These are phyloP conservation scores for Tetracladium maxilliforme DNA, from an alignment of 2,329 filamentous ascomycete genomes.

Conservation along the genomic window DNA sequence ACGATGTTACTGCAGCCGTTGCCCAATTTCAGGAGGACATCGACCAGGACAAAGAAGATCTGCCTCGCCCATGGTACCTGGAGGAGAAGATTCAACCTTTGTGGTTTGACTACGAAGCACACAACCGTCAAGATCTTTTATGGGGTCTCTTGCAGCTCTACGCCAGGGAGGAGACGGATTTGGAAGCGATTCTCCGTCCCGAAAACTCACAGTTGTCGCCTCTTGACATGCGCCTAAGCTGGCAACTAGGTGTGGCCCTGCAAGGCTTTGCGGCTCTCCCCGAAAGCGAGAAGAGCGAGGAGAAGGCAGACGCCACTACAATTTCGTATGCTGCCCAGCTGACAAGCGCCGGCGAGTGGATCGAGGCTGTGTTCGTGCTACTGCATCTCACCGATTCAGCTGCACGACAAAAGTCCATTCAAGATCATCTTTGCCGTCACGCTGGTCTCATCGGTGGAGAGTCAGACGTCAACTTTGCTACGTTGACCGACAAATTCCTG, in stretches of 20 bases:
- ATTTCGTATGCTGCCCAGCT: constrained; percentile 51
- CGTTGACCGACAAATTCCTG: constrained; percentile 47
- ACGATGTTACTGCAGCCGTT: constrained; percentile 60
- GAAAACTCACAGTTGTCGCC: constrained; percentile 64
- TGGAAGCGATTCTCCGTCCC: constrained; percentile 62
- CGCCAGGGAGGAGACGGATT: constrained; percentile 38
- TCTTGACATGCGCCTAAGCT: constrained; percentile 62
- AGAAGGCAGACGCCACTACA: constrained; percentile 52
- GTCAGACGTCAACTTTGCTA: constrained; percentile 36
- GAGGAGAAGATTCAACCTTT: constrained; percentile 40
- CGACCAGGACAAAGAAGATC: constrained; percentile 49
- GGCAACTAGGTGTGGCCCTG: constrained; percentile 68
- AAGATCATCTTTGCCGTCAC: constrained; percentile 61
- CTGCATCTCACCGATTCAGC: constrained; percentile 53
- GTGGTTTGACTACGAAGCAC: constrained; percentile 44
- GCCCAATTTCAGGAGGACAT: constrained; percentile 61
- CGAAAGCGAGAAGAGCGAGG: constrained; percentile 25
- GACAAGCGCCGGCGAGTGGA: constrained; percentile 48
- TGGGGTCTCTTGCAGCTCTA: constrained; percentile 82
- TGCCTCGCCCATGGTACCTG: constrained; percentile 59
- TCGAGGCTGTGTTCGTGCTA: constrained; percentile 62
- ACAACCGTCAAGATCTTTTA: constrained; percentile 58
- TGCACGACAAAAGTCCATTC: constrained; percentile 51
- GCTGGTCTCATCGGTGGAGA: constrained; percentile 50
- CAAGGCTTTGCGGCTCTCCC: constrained; percentile 35